Conservation (phyloP, 306 rosid species). For the Citrullus colocynthis region DNA sequence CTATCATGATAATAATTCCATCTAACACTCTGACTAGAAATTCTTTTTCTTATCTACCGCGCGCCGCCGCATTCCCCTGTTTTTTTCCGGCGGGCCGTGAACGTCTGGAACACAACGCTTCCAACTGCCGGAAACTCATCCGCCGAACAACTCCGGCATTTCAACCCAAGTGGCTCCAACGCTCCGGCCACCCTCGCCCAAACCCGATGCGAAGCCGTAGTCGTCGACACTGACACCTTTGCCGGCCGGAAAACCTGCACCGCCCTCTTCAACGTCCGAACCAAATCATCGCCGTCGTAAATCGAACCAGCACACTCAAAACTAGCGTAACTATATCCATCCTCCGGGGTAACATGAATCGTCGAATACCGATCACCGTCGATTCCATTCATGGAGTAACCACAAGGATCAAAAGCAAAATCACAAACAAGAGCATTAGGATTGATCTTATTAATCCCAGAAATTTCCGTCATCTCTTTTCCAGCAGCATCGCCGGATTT, state of each 20-base stretch:
- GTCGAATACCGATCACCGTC: slow-evolving; percentile 81
- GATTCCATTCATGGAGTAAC: slow-evolving; percentile 86
- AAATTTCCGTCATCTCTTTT: slow-evolving; percentile 66
- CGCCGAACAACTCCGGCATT: slow-evolving; percentile 62
- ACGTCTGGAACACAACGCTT: slow-evolving; percentile 64
- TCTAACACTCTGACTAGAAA: neutral
- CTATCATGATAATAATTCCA: neutral
- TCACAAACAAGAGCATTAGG: slow-evolving; percentile 67
- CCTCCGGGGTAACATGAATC: slow-evolving; percentile 94
- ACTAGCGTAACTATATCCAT: slow-evolving; percentile 92
- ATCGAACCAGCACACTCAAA: slow-evolving; percentile 59
- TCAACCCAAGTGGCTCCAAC: slow-evolving; percentile 62
- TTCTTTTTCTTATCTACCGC: neutral
- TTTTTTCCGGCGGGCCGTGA: slow-evolving; percentile 51
- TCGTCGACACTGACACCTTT: slow-evolving; percentile 61
- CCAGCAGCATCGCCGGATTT: slow-evolving; percentile 65
- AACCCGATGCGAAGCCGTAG: slow-evolving; percentile 26
- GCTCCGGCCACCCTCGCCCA: slow-evolving; percentile 52
- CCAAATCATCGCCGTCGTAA: slow-evolving; percentile 26
- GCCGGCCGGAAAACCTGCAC: slow-evolving; percentile 86
- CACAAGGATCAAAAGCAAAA: slow-evolving; percentile 85
- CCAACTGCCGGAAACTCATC: slow-evolving; percentile 70
- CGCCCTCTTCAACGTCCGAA: slow-evolving; percentile 48
- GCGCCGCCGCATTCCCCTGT: slow-evolving; percentile 6
- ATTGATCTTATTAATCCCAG: slow-evolving; percentile 57